Conservation (phyloP, 73 alveolate genomes). For the Stentor coeruleus region DNA sequence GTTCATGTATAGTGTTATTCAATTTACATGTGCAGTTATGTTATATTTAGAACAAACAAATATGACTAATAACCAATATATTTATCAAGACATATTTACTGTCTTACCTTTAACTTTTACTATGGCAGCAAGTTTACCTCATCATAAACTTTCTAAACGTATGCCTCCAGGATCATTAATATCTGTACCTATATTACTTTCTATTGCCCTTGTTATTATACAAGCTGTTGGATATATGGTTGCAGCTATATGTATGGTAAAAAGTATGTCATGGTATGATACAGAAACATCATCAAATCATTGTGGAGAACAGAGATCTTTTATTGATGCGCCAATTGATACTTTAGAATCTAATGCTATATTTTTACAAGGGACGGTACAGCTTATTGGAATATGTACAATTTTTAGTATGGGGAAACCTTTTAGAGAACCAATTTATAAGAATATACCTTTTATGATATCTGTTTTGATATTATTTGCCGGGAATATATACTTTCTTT, state of each 20-base stretch:
- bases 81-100: conserved; percentile 81
- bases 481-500: too few species aligned
- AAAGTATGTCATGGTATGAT: conserved; percentile 34
- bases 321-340: conserved; percentile 62
- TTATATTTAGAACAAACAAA: conserved; percentile 64
- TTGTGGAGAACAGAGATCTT: conserved; percentile 38
- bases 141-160: conserved; percentile 66
- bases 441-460: conserved; percentile 61
- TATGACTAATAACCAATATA: conserved; percentile 82
- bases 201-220: conserved; percentile 63
- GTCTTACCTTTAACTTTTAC: conserved; percentile 84
- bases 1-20: conserved; percentile 91
- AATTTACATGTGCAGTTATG: conserved; percentile 72
- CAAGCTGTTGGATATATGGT: too few species aligned
- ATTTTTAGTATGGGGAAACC: conserved; percentile 94
- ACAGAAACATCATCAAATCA: conserved; percentile 19
- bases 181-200: conserved; percentile 78
- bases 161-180: conserved; percentile 88
- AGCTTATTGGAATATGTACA: conserved; percentile 71
- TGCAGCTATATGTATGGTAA: too few species aligned
- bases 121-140: conserved; percentile 89
- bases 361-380: conserved; percentile 71
- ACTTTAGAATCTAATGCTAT: conserved; percentile 84
- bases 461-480: conserved; percentile 32
- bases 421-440: conserved; percentile 84